Base-by-base conservation (phyloP, 495 filamentous ascomycete genomes). In the Peziza echinospora region DNA sequence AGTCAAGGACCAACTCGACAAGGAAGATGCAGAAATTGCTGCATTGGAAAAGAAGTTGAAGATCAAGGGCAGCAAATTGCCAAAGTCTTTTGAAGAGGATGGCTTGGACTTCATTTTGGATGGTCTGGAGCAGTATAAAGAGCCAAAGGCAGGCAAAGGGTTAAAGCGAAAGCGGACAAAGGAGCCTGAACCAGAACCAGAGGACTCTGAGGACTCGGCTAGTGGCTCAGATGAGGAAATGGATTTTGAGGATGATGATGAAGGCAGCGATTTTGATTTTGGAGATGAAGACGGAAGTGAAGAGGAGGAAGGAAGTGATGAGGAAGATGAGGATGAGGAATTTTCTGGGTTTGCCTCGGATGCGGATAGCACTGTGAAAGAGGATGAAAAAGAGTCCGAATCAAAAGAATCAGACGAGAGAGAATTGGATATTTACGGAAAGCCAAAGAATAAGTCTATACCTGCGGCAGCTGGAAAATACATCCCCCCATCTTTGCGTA, bases 21-120 rank as follows among this genome's bases (percentile, higher is more conserved):
- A 76, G 44, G 89, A 96, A 47, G 83, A 94, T 53, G 76, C 73
- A 2, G 82, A 93, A 50, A 94, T 97, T 55, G 77, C 80, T 13
- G 81, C 76, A 7, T 61, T 94, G 47, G 91, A 97, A 63, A 83
- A 77, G 64, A 91, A 82, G 56, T 67, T 97, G 28, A 86, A 86
- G 1, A 64, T 94, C 10, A 93, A 80, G 60, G 73, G 73, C 17
- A 80, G 78, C 45, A 87, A 71, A 39, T 62, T 80, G 11, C 75
- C 82, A 0, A 80, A 84, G 54, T 69, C 75, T 0, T 84, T 82
- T 48, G 67, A 71, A n/a, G 84, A 94, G 6, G 86, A 93, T 58
- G 91, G 86, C 0, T 63, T 96, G 11, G 82, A 78, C 37, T 76
- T 79, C 47, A 59, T 94, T 21, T 61, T 94, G 41, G 80, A 74